Evolutionary conservation across 129 eudicot genomes (phyloP).

Genomic region (Tagetes patula): DNA sequence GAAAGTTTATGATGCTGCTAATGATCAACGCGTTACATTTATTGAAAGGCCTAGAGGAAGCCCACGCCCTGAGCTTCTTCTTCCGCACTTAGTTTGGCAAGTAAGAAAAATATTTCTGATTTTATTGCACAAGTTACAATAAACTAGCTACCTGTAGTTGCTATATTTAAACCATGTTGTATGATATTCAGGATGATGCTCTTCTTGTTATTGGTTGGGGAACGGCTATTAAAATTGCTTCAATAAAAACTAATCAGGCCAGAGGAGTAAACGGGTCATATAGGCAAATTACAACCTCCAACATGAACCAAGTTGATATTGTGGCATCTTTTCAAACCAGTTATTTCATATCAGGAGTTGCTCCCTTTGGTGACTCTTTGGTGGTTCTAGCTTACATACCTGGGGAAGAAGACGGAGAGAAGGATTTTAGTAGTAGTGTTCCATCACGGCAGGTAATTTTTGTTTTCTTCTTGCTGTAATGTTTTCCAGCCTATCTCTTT

Average conservation of each 20-base stretch:
- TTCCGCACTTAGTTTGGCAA: constrained; percentile 99
- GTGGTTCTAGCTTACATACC: constrained; percentile 94
- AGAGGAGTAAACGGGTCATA: constrained; percentile 67
- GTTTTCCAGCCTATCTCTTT: constrained; percentile 7
- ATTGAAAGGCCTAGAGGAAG: constrained; percentile 96
- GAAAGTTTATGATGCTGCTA: constrained; percentile 90
- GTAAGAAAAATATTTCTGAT: constrained; percentile 33
- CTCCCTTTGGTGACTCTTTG: constrained; percentile 95
- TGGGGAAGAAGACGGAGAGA: constrained; percentile 90
- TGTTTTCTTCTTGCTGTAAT: neutral
- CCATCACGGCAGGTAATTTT: constrained; percentile 83
- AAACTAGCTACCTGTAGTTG: constrained; percentile 17
- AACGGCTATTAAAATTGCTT: constrained; percentile 84
- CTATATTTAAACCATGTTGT: constrained; percentile 20
- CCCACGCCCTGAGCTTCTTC: constrained; percentile 94
- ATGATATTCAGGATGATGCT: constrained; percentile 68
- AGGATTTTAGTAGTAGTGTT: constrained; percentile 68
- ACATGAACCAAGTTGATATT: constrained; percentile 85
- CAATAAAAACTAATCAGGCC: constrained; percentile 59
- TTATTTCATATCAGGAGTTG: constrained; percentile 94
- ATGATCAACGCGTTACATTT: constrained; percentile 84
- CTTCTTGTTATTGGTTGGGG: constrained; percentile 99
- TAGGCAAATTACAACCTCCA: constrained; percentile 59
- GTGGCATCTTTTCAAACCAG: constrained; percentile 94
- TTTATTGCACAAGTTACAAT: constrained; percentile 12